Evolutionary conservation across 768 basidiomycete genomes (phyloP), one percentile per base, ranked within the genome.

Genomic region (Kwoniella shandongensis): DNA sequence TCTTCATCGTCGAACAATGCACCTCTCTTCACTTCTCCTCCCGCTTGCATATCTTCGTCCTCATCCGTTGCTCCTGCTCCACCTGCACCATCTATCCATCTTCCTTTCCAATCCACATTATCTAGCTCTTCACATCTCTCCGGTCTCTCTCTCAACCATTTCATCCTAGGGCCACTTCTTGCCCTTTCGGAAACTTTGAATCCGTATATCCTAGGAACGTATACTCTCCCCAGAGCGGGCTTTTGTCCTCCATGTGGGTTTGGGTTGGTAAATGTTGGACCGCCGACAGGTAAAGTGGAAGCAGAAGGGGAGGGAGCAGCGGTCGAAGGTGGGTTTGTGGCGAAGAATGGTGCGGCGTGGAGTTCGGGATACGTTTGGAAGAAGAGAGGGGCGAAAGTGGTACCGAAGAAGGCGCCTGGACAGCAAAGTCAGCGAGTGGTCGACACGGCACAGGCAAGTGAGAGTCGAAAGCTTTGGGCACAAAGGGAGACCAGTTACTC

Each of bases 301-400:
- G 50, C 29, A 17, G 66, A 48, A 23, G 55, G 38, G 27, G 47
- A 29, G 13, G 65, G 51, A 23, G 44, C 30, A 15, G 54, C 41
- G 18, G 61, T 39, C 15, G 58, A 51, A n/a, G 54, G 39, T 27
- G 63, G 62, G 6, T 56, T 44, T 26, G 56, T 51, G 27, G 85
- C 82, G 84, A 85, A 92, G 79, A 91, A 97, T 1, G 93, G 91
- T 23, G 91, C 89, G 0, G 93, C 89, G 8, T 90, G 85, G n/a
- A 93, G 83, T 74, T 94, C 91, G 23, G 89, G 88, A 79, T 94
- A 98, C 61, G 89, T 92, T 74, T 98, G 92, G 83, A 98, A 98
- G 80, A 98, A 94, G 23, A 99, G 82, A 70, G 97, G 92, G 1
- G 93, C 82, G 76, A 99, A 99, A n/a, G 94, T 97, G 0, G 94